These are phyloP conservation scores for Xylaria sp. DNA, from an alignment of 2,329 filamentous ascomycete genomes.

Conservation along the genomic window DNA sequence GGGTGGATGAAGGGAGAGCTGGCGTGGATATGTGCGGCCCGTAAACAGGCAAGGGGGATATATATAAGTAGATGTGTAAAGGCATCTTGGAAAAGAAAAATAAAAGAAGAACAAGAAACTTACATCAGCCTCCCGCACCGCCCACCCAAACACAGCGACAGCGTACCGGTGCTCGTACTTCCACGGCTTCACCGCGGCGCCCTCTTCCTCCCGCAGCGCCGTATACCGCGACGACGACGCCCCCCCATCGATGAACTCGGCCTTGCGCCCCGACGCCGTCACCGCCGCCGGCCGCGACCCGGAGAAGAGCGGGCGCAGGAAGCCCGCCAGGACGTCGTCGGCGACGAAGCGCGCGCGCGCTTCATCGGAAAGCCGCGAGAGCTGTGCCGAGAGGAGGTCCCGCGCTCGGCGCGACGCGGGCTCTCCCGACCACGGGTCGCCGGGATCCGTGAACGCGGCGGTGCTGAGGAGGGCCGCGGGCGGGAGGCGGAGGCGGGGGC, in stretches of 20 bases:
- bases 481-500: constrained; percentile 5
- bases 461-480: constrained; percentile 35
- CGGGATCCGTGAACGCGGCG: constrained; percentile 31
- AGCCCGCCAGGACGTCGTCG: constrained; percentile 60
- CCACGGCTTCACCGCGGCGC: constrained; percentile 59
- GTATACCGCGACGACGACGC: constrained; percentile 37
- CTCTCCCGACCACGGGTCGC: constrained; percentile 33
- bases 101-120: constrained; percentile 31
- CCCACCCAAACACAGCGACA: constrained; percentile 64
- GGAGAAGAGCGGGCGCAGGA: constrained; percentile 70
- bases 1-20: no score
- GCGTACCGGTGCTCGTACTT: constrained; percentile 57
- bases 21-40: no score
- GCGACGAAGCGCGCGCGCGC: constrained; percentile 46
- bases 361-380: constrained; percentile 2
- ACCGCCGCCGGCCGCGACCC: constrained; percentile 55
- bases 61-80: background rate
- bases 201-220: constrained; percentile 41
- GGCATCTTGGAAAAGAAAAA: background rate
- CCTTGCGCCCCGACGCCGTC: constrained; percentile 60
- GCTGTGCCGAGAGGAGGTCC: constrained; percentile 20
- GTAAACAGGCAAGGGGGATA: background rate
- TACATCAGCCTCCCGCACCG: constrained; percentile 54
- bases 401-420: constrained; percentile 15
- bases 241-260: constrained; percentile 47